These are phyloP conservation scores for Cutaneotrichosporon sp. DNA, from an alignment of 1,284 basidiomycete genomes.

Conservation along the genomic window DNA sequence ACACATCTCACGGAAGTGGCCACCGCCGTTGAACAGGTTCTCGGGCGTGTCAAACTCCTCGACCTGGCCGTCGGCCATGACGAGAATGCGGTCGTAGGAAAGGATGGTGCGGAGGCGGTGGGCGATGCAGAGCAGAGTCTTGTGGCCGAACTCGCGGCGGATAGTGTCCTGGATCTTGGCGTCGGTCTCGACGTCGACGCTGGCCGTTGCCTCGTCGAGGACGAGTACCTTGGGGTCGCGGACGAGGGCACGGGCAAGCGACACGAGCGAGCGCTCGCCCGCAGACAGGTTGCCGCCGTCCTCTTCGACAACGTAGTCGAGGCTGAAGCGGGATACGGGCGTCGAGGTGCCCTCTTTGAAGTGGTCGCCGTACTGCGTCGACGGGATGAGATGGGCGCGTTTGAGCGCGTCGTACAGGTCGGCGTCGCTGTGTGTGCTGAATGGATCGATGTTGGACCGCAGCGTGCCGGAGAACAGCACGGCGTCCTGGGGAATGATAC, in stretches of 20 bases:
- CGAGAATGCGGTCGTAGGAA: conserved; percentile 67
- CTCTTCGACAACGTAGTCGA: conserved; percentile 75
- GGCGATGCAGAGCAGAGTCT: conserved; percentile 63
- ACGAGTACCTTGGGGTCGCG: conserved; percentile 54
- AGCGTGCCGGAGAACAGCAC: conserved; percentile 56
- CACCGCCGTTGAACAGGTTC: conserved; percentile 63
- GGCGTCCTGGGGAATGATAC: conserved; percentile 82
- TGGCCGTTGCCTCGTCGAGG: conserved; percentile 55
- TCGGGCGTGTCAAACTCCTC: conserved; percentile 74
- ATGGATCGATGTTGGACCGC: conserved; percentile 65
- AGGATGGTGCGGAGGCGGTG: conserved; percentile 70
- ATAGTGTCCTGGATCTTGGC: conserved; percentile 67
- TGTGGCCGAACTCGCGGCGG: conserved; percentile 59
- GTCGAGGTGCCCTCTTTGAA: conserved; percentile 20
- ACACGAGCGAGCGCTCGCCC: conserved; percentile 62
- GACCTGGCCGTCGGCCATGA: conserved; percentile 62
- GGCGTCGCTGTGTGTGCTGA: conserved; percentile 66
- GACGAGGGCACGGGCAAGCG: conserved; percentile 65
- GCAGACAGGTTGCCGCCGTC: conserved; percentile 75
- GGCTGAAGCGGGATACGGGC: conserved; percentile 57
- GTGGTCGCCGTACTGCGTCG: conserved; percentile 14
- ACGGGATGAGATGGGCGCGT: conserved; percentile 64
- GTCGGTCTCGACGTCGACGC: conserved; percentile 64
- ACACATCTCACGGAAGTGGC: conserved; percentile 71
- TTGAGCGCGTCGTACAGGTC: conserved; percentile 75